phyloP scores from a whole-genome alignment of 371 early-diverging fungal species.

The Capillidium rhysosporum region DNA sequence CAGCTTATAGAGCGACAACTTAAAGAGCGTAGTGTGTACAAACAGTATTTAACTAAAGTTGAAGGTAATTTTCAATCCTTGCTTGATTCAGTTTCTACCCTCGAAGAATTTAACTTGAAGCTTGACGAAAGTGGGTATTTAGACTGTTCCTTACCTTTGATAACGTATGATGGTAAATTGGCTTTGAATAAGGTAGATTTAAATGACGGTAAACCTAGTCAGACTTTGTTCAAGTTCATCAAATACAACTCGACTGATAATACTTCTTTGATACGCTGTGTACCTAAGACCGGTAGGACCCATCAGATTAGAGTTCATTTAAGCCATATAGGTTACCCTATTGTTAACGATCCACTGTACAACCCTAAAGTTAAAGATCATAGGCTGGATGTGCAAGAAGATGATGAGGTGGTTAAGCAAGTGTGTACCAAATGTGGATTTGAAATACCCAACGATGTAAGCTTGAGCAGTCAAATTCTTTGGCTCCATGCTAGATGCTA shows the following conservation, averaged over 20 bases:
- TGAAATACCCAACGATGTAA: background rate
- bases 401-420: background rate
- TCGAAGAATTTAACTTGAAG: too few relatives aligned
- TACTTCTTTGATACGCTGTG: conserved; percentile 44
- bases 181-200: conserved; percentile 63
- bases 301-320: conserved; percentile 99
- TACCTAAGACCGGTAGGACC: conserved; percentile 90
- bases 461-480: background rate
- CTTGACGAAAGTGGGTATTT: conserved; percentile 10
- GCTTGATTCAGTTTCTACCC: conserved; percentile 13
- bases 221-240: conserved; percentile 45
- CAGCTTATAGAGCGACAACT: conserved; percentile 37
- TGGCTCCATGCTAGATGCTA: conserved; percentile 1
- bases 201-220: conserved; percentile 51
- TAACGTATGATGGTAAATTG: conserved; percentile 59
- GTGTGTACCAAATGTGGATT: background rate
- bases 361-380: background rate
- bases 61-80: conserved; percentile 61
- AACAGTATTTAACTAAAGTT: conserved; percentile 77
- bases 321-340: conserved; percentile 86
- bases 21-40: conserved; percentile 37
- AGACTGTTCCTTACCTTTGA: conserved; percentile 57
- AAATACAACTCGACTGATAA: conserved; percentile 25
- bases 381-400: background rate
- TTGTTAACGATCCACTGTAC: conserved; percentile 93